Evolutionary conservation across 163 green algal genomes (phyloP).

Genomic region (Scenedesmus sp.): DNA sequence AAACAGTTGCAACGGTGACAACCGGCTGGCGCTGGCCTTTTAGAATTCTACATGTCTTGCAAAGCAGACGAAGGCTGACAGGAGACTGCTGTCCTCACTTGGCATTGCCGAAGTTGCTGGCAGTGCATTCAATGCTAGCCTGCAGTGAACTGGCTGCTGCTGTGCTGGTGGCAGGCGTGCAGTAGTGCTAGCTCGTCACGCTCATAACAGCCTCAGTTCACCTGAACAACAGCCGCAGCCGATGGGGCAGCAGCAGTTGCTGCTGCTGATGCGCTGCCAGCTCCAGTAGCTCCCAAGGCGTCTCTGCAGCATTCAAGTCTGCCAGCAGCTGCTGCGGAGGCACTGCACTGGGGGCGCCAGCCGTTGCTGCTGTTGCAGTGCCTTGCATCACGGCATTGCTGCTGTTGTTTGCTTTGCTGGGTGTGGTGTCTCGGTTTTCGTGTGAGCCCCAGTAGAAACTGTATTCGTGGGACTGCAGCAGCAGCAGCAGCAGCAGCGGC

Average conservation of each 20-base stretch:
- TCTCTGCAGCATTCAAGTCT: neutral
- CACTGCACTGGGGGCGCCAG: neutral
- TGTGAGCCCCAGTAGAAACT: neutral
- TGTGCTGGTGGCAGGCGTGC: neutral
- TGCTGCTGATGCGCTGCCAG: neutral
- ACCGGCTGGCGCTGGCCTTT: too few relatives aligned
- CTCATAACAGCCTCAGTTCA: neutral
- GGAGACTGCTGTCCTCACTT: too few relatives aligned
- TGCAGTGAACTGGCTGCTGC: too few relatives aligned
- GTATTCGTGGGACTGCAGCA: conserved; percentile 14
- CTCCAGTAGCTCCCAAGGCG: conserved; percentile 25
- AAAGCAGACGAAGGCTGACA: too few relatives aligned
- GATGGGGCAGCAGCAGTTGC: neutral
- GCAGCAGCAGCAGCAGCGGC: neutral
- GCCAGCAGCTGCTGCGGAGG: neutral
- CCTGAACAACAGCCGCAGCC: conserved; percentile 29
- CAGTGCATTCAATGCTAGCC: too few relatives aligned
- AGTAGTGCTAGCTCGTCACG: too few relatives aligned
- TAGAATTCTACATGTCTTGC: too few relatives aligned
- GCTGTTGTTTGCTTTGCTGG: conserved; percentile 17
- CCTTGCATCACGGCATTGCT: neutral
- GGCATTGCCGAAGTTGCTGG: too few relatives aligned
- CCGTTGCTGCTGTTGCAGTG: neutral
- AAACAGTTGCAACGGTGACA: neutral
- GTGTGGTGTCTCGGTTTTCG: neutral